Evolutionary conservation across 1,284 basidiomycete genomes (phyloP), one percentile per base, ranked within the genome.

Genomic region (Athelia psychrophila): DNA sequence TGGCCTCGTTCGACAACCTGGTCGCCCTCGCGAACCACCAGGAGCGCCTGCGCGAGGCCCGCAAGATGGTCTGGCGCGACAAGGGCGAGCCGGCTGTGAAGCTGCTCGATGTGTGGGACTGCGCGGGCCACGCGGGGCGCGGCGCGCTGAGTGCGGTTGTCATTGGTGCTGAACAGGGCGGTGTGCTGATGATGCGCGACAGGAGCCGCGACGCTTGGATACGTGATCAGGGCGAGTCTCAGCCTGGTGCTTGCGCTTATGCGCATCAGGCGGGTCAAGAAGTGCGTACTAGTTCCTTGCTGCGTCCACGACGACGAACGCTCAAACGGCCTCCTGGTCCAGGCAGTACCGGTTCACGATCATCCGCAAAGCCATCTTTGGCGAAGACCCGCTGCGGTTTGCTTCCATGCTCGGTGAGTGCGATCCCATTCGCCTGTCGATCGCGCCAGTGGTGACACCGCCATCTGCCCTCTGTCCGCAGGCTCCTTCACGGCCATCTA

Each of bases 371-470:
- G 92, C 92, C 0, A 71, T 95, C 36, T 87, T 95, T 58, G 93
- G 92, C 0, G 59, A 73, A 44, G 93, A 95, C 61, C 86, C 90
- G 0, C 78, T 87, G 61, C 78, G 93, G 25, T 94, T 95, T 55
- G 90, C 86, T 6, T 83, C 84, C 0, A 95, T 94, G 91, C 74
- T 96, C 30, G 92, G 91, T 85, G n/a, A n/a, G n/a, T n/a, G 55
- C 42, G 73, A 71, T 9, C 38, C 38, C 16, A 8, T 42, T 42
- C 20, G 6, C 27, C 27, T 30, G 5, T 30, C 27, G n/a, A n/a
- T n/a, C n/a, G n/a, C n/a, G n/a, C n/a, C n/a, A n/a, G n/a, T n/a
- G n/a, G n/a, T n/a, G n/a, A n/a, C n/a, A n/a, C n/a, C n/a, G n/a
- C n/a, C n/a, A n/a, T n/a, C n/a, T n/a, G n/a, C n/a, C n/a, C n/a